Conservation (phyloP, 345 rosid species). For the Citrus mangshanensis region DNA sequence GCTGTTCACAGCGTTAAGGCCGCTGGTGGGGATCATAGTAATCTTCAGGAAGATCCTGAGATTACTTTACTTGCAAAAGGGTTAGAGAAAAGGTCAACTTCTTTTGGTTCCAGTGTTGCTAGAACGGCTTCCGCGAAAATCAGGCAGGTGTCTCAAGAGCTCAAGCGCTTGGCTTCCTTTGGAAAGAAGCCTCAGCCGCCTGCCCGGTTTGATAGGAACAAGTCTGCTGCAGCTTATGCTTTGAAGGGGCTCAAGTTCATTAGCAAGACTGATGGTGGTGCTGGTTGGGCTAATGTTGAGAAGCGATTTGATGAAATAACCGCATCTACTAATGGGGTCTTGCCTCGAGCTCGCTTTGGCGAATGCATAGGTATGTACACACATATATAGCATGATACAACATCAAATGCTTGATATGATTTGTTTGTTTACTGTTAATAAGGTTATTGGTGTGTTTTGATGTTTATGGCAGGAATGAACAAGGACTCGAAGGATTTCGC, state of each 20-base stretch:
- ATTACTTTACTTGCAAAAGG: conserved; percentile 39
- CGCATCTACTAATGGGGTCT: conserved; percentile 41
- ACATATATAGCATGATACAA: not conserved
- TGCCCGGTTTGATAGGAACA: conserved; percentile 57
- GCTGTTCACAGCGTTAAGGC: conserved; percentile 35
- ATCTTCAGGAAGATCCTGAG: conserved; percentile 31
- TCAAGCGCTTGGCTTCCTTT: conserved; percentile 53
- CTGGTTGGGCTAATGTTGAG: conserved; percentile 71
- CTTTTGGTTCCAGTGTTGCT: conserved; percentile 28
- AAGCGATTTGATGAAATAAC: conserved; percentile 57
- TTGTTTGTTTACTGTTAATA: not conserved
- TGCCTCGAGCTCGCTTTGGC: conserved; percentile 48
- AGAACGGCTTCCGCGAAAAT: conserved; percentile 49
- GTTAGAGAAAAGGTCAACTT: conserved; percentile 44
- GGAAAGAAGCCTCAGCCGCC: conserved; percentile 35
- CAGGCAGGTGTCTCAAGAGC: conserved; percentile 60
- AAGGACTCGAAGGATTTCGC: conserved; percentile 71
- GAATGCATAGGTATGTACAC: conserved; percentile 59
- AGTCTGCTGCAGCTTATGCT: conserved; percentile 61
- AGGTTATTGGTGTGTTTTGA: not conserved
- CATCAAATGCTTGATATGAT: not conserved
- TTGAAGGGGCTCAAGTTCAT: conserved; percentile 76
- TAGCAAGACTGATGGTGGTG: conserved; percentile 62
- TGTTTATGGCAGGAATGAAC: conserved; percentile 49
- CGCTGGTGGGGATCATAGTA: conserved; percentile 12